Base-by-base conservation (phyloP, 2,329 filamentous ascomycete species). In the Neoascochyta sp. region DNA sequence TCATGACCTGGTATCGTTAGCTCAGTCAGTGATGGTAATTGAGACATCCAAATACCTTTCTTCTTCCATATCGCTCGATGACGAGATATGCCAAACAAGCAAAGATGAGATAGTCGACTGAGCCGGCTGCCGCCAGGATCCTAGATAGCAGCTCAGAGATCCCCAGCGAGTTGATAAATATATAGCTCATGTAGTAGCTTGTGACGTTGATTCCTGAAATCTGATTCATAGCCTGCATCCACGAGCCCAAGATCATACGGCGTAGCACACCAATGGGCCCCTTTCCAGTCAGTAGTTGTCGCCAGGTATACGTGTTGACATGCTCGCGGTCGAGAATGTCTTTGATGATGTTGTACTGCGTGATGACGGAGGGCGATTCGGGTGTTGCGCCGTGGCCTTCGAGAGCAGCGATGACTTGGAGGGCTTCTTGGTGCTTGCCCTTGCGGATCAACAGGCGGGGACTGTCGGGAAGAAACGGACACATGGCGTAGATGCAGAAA, bases 361-460 rank as follows among this genome's bases (percentile, higher is more conserved):
- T 58, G 24, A 52, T 31, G 4, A 62, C 57, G 15, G 50, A 38
- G 3, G 49, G 45, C 2, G 59, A 62, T 15, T 68, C 60, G 1
- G 52, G 41, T 2, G 60, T 60, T 6, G 59, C 54, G 11, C 57
- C 62, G 7, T 64, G 52, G 18, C 67, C 65, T 41, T 64, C 64
- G 31, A 62, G 42, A 3, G 53, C 57, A 7, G 57, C 56, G 9
- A 63, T 47, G 13, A 62, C 57, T 25, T 62, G 49, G 4, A 54
- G 39, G 7, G 59, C 58, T 45, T 63, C 58, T 7, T 75, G 69
- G 32, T 76, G 41, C 32, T 52, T 54, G 4, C 74, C 74, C 13
- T 71, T 71, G 2, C 76, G 62, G 12, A 78, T 69, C 16, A 76
- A 58, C 0, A 73, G 67, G 26, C 76, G 53, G 3, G 73, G 40